These are phyloP conservation scores for Lentinula edodes DNA, from an alignment of 768 basidiomycete species.

Conservation along the genomic window DNA sequence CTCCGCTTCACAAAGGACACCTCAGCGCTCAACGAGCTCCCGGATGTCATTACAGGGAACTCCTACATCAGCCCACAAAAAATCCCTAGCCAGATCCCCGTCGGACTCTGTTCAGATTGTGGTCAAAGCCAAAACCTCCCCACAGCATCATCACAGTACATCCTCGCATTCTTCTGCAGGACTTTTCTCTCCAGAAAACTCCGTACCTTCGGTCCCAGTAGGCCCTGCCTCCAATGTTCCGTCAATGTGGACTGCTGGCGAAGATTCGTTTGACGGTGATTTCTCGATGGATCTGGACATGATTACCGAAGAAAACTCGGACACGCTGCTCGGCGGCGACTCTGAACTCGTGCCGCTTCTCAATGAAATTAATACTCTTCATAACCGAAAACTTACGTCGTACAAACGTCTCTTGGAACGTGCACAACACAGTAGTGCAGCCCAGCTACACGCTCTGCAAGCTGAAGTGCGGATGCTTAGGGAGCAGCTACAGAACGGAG, in stretches of 20 bases:
- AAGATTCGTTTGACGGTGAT: slow-evolving; percentile 53
- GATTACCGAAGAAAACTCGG: slow-evolving; percentile 41
- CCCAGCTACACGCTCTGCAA: slow-evolving; percentile 82
- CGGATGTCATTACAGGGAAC: neutral
- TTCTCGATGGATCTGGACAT: slow-evolving; percentile 46
- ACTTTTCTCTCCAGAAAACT: slow-evolving; percentile 1
- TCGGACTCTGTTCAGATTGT: slow-evolving; percentile 2
- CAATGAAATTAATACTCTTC: no score
- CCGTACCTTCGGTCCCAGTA: neutral
- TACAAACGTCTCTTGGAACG: no score
- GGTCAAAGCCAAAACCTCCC: neutral
- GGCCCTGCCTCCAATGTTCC: neutral
- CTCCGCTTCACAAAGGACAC: neutral
- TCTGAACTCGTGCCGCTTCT: no score
- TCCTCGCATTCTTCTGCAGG: neutral
- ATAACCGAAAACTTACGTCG: no score
- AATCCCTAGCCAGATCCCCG: neutral
- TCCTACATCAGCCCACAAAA: neutral
- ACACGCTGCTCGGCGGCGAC: no score
- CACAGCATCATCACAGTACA: neutral
- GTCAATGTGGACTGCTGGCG: slow-evolving; percentile 18
- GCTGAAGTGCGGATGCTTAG: slow-evolving; percentile 71
- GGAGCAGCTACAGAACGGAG: slow-evolving; percentile 26
- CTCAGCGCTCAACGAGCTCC: neutral
- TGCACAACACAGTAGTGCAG: slow-evolving; percentile 52